These are phyloP conservation scores for Ampelocalamus luodianensis DNA, from an alignment of 176 grass and related monocot species.

Conservation along the genomic window DNA sequence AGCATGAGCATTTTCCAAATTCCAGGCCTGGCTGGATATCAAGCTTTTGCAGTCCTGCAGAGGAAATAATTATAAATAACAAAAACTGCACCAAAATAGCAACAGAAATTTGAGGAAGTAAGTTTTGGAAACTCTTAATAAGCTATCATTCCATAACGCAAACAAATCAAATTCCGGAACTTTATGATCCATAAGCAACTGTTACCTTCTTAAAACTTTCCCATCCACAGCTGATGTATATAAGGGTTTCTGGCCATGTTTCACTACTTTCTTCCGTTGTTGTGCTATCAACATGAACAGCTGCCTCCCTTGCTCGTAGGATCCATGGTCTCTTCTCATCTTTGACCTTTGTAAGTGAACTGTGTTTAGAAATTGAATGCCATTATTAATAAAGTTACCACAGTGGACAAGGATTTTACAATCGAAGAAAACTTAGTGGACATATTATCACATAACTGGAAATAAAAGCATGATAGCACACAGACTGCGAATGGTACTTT, in stretches of 20 bases:
- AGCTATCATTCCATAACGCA: not conserved
- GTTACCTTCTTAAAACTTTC: slow-evolving; percentile 94
- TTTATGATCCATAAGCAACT: slow-evolving; percentile 15
- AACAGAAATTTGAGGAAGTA: slow-evolving; percentile 24
- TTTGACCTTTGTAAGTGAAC: slow-evolving; percentile 71
- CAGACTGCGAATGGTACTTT: slow-evolving; percentile 16
- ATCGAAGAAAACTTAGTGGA: slow-evolving; percentile 5
- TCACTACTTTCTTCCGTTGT: slow-evolving; percentile 53
- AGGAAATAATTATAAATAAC: slow-evolving; percentile 41
- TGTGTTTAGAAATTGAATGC: slow-evolving; percentile 45
- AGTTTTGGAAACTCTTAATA: slow-evolving; percentile 6
- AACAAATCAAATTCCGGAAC: slow-evolving; percentile 11
- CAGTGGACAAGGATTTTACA: slow-evolving; percentile 15
- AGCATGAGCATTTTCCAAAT: slow-evolving; percentile 92
- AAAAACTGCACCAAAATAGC: slow-evolving; percentile 10
- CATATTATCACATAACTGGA: slow-evolving; percentile 23
- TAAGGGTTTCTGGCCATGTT: slow-evolving; percentile 80
- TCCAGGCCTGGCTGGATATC: slow-evolving; percentile 77
- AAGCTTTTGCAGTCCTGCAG: slow-evolving; percentile 85
- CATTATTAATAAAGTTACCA: slow-evolving; percentile 29
- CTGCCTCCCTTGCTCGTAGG: slow-evolving; percentile 83
- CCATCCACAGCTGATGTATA: slow-evolving; percentile 99
- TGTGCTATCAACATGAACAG: slow-evolving; percentile 73
- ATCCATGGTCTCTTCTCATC: slow-evolving; percentile 98
- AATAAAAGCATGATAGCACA: slow-evolving; percentile 29